Evolutionary conservation across 495 filamentous ascomycete genomes (phyloP).

Genomic region (Filosporella fistucella): DNA sequence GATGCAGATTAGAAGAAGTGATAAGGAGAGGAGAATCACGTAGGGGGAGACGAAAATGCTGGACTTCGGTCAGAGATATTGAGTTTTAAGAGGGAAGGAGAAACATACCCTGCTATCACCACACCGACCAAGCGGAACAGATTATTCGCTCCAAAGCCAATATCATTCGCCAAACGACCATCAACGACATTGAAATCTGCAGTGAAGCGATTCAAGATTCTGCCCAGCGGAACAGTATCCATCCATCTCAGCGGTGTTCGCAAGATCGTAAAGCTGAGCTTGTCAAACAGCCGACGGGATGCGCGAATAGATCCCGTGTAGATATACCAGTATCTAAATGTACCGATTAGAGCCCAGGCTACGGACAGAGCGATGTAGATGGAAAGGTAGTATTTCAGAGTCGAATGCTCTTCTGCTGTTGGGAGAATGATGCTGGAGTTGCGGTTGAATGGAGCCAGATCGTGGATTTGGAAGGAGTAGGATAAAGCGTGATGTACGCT

Average conservation of each 20-base stretch:
- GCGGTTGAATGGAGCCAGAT: constrained; percentile 16
- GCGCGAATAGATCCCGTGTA: constrained; percentile 24
- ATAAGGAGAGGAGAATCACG: constrained; percentile 50
- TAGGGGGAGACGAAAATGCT: constrained; percentile 59
- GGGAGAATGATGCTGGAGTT: constrained; percentile 16
- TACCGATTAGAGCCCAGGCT: constrained; percentile 19
- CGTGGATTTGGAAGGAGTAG: constrained; percentile 34
- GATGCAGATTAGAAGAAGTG: constrained; percentile 51
- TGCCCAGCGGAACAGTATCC: constrained; percentile 75
- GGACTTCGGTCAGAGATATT: constrained; percentile 19
- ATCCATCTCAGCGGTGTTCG: constrained; percentile 71
- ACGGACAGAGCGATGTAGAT: constrained; percentile 63
- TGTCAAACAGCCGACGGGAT: constrained; percentile 22
- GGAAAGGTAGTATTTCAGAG: constrained; percentile 58
- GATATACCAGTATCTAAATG: constrained; percentile 21
- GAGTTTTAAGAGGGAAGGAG: not conserved
- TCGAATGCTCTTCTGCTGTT: constrained; percentile 15
- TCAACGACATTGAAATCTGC: constrained; percentile 73
- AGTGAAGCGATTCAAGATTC: constrained; percentile 76
- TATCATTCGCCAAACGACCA: constrained; percentile 53
- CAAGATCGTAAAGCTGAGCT: constrained; percentile 53
- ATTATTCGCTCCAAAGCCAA: constrained; percentile 50
- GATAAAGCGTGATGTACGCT: constrained; percentile 14
- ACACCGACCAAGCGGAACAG: constrained; percentile 51
- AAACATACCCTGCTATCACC: constrained; percentile 40